Evolutionary conservation across 345 rosid genomes (phyloP).

Genomic region (Boechera retrofracta): DNA sequence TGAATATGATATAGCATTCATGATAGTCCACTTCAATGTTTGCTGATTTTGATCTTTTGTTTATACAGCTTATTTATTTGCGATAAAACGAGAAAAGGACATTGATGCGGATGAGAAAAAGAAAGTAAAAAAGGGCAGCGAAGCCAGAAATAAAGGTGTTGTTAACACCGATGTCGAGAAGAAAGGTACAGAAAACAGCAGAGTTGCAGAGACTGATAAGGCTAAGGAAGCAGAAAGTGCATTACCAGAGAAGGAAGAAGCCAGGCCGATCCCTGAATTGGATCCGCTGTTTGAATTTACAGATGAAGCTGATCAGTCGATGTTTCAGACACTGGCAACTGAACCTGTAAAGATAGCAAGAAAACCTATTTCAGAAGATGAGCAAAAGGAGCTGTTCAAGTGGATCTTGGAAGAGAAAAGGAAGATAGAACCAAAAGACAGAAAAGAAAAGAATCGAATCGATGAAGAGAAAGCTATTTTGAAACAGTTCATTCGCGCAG

Average conservation of each 20-base stretch:
- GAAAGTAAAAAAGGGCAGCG: slow-evolving; percentile 33
- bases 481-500: slow-evolving; percentile 63
- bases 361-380: slow-evolving; percentile 68
- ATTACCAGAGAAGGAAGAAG: slow-evolving; percentile 36
- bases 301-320: slow-evolving; percentile 32
- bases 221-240: slow-evolving; percentile 39
- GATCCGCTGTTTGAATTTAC: slow-evolving; percentile 39
- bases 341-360: slow-evolving; percentile 47
- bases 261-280: slow-evolving; percentile 21
- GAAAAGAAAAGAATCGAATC: slow-evolving; percentile 55
- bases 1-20: slow-evolving; percentile 12
- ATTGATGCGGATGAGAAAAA: slow-evolving; percentile 28
- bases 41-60: slow-evolving; percentile 15
- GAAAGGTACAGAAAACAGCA: slow-evolving; percentile 43
- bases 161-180: slow-evolving; percentile 38
- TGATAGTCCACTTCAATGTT: slow-evolving; percentile 10
- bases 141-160: slow-evolving; percentile 26
- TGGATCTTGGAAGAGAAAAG: slow-evolving; percentile 86
- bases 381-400: slow-evolving; percentile 70
- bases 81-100: slow-evolving; percentile 55
- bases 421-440: slow-evolving; percentile 59
- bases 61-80: slow-evolving; percentile 73
- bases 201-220: slow-evolving; percentile 24
- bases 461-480: slow-evolving; percentile 76
- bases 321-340: slow-evolving; percentile 30